Percentiles rank a stretch among this genome's conserved stretches.
Evolutionary conservation across 345 rosid genomes (phyloP).

Genomic region (Melaleuca quinquenervia): DNA sequence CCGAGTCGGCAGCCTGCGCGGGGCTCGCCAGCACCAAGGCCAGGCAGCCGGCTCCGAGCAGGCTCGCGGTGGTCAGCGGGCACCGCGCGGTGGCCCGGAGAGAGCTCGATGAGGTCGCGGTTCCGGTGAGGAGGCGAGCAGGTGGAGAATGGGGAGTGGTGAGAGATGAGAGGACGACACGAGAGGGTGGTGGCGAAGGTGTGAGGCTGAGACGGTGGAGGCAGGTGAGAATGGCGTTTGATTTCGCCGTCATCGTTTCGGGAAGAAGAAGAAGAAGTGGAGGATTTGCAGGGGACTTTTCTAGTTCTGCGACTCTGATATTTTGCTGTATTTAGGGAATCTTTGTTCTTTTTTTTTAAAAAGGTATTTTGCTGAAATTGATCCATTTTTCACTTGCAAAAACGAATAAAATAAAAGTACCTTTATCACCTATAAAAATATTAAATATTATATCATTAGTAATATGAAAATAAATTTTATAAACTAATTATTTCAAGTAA

Average conservation of each 20-base stretch:
- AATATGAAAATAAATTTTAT: too few species aligned
- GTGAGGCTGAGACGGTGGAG: not conserved
- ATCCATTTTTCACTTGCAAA: too few species aligned
- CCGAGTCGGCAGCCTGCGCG: conserved; percentile 30
- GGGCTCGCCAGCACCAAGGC: conserved; percentile 26
- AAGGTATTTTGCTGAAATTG: too few species aligned
- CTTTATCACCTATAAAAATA: too few species aligned
- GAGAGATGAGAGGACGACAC: not conserved
- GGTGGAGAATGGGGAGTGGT: not conserved
- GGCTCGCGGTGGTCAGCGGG: conserved; percentile 11
- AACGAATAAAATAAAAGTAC: too few species aligned
- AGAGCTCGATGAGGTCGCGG: not conserved
- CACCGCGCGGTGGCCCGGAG: conserved; percentile 22
- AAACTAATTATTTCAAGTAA: too few species aligned
- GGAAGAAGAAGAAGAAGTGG: too few species aligned
- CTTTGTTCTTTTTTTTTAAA: too few species aligned
- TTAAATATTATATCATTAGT: too few species aligned
- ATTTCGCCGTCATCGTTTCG: conserved; percentile 16
- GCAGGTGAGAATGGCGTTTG: conserved; percentile 3
- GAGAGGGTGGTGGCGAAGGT: not conserved
- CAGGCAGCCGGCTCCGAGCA: conserved; percentile 53
- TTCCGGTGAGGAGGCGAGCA: not conserved
- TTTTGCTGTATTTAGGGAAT: too few species aligned
- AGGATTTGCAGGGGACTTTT: too few species aligned
- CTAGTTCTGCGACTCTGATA: too few species aligned